Conservation (phyloP, 148 eudicot genomes). For the Fagopyrum esculentum region DNA sequence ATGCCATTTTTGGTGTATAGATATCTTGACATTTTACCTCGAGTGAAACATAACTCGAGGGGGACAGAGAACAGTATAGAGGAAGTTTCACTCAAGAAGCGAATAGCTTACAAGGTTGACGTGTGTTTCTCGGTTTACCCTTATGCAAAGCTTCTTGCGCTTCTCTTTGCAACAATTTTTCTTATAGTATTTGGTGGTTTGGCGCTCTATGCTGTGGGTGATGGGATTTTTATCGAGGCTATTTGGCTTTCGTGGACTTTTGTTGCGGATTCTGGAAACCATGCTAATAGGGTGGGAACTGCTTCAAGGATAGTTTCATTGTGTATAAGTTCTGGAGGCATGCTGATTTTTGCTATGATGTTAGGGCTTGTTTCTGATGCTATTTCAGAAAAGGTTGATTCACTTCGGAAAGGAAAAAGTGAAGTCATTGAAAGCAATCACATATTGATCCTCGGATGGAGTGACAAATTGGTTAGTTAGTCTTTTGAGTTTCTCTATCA, state of each 20-base stretch:
- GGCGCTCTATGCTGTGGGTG: conserved; percentile 78
- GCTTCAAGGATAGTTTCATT: conserved; percentile 88
- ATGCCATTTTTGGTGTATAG: conserved; percentile 67
- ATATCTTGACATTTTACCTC: conserved; percentile 58
- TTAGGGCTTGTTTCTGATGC: conserved; percentile 96
- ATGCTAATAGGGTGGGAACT: conserved; percentile 82
- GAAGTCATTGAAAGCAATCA: conserved; percentile 93
- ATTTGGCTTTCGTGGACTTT: conserved; percentile 96
- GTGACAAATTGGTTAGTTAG: conserved; percentile 77
- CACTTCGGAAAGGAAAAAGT: conserved; percentile 90
- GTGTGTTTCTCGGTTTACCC: conserved; percentile 92
- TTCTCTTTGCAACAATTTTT: conserved; percentile 75
- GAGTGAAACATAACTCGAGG: conserved; percentile 36
- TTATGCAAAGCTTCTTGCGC: conserved; percentile 90
- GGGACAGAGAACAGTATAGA: conserved; percentile 43
- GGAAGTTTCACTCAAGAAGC: conserved; percentile 76
- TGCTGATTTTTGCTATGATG: conserved; percentile 98
- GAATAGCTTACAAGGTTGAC: conserved; percentile 82
- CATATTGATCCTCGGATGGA: conserved; percentile 89
- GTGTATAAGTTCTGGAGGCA: conserved; percentile 82
- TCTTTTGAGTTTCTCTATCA: background rate
- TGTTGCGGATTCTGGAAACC: conserved; percentile 92
- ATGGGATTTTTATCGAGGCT: conserved; percentile 69
- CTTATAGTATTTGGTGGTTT: conserved; percentile 89
- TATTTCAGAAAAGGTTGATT: conserved; percentile 91